Conservation (phyloP, 192 early-diverging fungal species). For the Backusella liffmaniae region DNA sequence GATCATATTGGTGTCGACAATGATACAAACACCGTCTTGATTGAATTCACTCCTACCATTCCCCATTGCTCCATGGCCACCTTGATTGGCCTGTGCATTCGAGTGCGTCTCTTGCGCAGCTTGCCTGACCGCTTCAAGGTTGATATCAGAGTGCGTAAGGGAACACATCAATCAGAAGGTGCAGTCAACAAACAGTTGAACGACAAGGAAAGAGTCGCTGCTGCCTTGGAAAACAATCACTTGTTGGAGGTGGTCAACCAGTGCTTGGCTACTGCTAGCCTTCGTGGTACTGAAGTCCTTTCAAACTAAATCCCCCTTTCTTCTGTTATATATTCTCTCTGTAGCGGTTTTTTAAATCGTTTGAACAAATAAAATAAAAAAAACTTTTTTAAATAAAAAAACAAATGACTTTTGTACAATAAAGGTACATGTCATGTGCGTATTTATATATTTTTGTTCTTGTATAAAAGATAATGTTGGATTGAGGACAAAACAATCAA, state of each 20-base stretch:
- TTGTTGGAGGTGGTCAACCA: slow-evolving; percentile 95
- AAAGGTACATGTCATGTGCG: too few species aligned
- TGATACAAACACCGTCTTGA: slow-evolving; percentile 59
- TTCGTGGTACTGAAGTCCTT: slow-evolving; percentile 21
- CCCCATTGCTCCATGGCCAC: slow-evolving; percentile 99
- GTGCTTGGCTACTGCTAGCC: slow-evolving; percentile 64
- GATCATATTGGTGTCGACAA: slow-evolving; percentile 84
- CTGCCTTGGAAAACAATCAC: slow-evolving; percentile 94
- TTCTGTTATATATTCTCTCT: background rate
- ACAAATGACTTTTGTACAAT: too few species aligned
- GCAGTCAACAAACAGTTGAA: slow-evolving; percentile 99
- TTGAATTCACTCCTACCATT: slow-evolving; percentile 96
- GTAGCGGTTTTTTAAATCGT: background rate
- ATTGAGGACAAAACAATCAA: background rate
- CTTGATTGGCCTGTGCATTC: slow-evolving; percentile 95
- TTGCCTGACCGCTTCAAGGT: slow-evolving; percentile 93
- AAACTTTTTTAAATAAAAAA: too few species aligned
- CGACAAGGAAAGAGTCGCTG: slow-evolving; percentile 98
- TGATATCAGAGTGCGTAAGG: slow-evolving; percentile 86
- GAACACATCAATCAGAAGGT: slow-evolving; percentile 93
- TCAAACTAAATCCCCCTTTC: background rate
- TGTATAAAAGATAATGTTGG: background rate
- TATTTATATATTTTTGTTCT: too few species aligned
- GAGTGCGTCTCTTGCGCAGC: slow-evolving; percentile 84
- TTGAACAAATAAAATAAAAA: background rate